Evolutionary conservation across 1,284 basidiomycete genomes (phyloP).

Genomic region (Veloboletus limbatus): DNA sequence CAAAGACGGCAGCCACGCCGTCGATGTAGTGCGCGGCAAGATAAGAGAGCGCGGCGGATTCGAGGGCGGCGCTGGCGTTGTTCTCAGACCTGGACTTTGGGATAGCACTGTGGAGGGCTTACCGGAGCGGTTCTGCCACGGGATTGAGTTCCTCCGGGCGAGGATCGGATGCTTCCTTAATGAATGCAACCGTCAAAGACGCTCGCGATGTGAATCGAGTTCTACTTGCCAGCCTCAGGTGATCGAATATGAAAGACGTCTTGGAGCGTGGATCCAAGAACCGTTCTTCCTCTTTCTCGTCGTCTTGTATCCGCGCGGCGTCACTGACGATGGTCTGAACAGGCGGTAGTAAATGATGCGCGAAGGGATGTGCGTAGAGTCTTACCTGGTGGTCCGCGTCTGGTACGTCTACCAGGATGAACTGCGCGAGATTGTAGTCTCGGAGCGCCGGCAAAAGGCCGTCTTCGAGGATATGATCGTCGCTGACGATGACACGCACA

Average conservation of each 20-base stretch:
- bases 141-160: constrained; percentile 59
- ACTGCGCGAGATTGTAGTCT: constrained; percentile 84
- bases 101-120: constrained; percentile 16
- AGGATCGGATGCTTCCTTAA: constrained; percentile 76
- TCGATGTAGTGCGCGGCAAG: constrained; percentile 75
- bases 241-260: constrained; percentile 79
- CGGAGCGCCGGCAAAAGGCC: constrained; percentile 74
- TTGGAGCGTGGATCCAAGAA: constrained; percentile 81
- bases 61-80: constrained; percentile 60
- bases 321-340: constrained; percentile 74
- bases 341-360: background rate
- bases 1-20: constrained; percentile 71
- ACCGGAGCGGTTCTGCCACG: constrained; percentile 77
- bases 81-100: background rate
- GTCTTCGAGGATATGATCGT: constrained; percentile 77
- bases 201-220: background rate
- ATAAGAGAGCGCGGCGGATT: constrained; percentile 67
- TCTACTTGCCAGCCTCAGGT: constrained; percentile 65
- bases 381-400: constrained; percentile 68
- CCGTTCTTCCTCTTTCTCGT: constrained; percentile 52
- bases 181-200: background rate
- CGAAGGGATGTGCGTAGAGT: constrained; percentile 10
- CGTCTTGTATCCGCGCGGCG: constrained; percentile 47
- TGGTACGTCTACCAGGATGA: constrained; percentile 74
- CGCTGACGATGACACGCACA: constrained; percentile 81